Evolutionary conservation across 225 moss, liverwort and hornwort species (phyloP).

Genomic region (Sphagnum contortum): DNA sequence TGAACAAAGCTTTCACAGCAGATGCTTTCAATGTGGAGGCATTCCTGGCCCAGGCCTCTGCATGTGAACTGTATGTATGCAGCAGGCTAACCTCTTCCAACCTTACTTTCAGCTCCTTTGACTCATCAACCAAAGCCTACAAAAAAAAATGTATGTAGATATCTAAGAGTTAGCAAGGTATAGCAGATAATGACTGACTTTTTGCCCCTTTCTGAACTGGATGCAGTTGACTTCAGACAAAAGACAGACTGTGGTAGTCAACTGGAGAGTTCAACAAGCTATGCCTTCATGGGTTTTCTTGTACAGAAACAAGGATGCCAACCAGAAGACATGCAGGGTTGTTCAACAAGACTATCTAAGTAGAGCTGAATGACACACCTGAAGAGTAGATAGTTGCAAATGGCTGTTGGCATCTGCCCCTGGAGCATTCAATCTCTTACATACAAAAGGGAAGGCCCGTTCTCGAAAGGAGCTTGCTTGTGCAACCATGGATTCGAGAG

Average conservation of each 20-base stretch:
- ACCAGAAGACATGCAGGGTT: no score
- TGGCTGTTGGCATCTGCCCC: constrained; percentile 8
- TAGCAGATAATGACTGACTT: no score
- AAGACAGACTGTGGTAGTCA: no score
- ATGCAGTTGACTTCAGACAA: no score
- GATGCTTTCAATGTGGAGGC: constrained; percentile 16
- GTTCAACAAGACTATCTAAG: no score
- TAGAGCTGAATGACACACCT: constrained; percentile 23
- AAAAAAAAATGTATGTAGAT: neutral
- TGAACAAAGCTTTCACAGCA: constrained; percentile 9
- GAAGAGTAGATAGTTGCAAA: constrained; percentile 41
- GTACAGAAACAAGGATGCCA: no score
- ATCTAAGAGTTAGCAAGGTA: no score
- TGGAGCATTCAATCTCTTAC: constrained; percentile 8
- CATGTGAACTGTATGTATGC: constrained; percentile 21
- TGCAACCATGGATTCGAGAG: constrained; percentile 34
- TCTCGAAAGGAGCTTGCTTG: constrained; percentile 57
- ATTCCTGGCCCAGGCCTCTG: constrained; percentile 30
- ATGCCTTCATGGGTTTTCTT: no score
- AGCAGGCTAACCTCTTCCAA: constrained; percentile 38
- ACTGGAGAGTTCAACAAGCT: no score
- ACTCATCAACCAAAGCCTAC: constrained; percentile 26
- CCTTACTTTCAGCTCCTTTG: constrained; percentile 15
- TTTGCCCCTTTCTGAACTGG: no score
- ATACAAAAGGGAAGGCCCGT: constrained; percentile 41